Conservation (phyloP, 2,329 filamentous ascomycete species). For the Ceratocystis cacaofunesta region DNA sequence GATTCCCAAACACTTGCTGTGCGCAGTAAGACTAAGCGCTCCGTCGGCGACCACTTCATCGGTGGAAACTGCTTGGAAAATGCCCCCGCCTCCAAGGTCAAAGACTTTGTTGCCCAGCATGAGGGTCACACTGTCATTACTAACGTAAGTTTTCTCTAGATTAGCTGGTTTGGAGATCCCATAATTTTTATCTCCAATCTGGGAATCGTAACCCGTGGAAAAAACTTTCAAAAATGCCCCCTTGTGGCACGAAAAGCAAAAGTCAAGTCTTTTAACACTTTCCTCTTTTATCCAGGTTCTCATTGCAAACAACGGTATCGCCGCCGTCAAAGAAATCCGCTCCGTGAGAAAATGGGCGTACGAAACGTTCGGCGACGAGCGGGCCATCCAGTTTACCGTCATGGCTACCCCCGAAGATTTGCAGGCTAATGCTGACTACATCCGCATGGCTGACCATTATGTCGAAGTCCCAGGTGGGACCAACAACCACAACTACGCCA, state of each 20-base stretch:
- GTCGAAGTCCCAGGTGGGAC: constrained; percentile 97
- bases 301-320: constrained; percentile 99
- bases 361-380: constrained; percentile 97
- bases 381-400: constrained; percentile 96
- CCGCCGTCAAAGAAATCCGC: constrained; percentile 96
- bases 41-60: constrained; percentile 85
- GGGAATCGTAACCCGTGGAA: background rate
- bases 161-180: background rate
- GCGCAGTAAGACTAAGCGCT: constrained; percentile 44
- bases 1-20: constrained; percentile 33
- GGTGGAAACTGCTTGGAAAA: constrained; percentile 78
- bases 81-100: constrained; percentile 72
- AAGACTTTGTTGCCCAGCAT: constrained; percentile 83
- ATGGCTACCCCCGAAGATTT: constrained; percentile 99
- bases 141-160: constrained; percentile 49
- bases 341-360: constrained; percentile 99
- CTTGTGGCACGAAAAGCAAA: background rate
- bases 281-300: constrained; percentile 51
- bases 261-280: background rate
- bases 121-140: constrained; percentile 97
- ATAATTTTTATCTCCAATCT: background rate
- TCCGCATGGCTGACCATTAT: constrained; percentile 98
- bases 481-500: constrained; percentile 99
- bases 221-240: background rate
- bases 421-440: constrained; percentile 95